Conservation (phyloP, 2,329 filamentous ascomycete species). For the Aspergillus puulaauensis region DNA sequence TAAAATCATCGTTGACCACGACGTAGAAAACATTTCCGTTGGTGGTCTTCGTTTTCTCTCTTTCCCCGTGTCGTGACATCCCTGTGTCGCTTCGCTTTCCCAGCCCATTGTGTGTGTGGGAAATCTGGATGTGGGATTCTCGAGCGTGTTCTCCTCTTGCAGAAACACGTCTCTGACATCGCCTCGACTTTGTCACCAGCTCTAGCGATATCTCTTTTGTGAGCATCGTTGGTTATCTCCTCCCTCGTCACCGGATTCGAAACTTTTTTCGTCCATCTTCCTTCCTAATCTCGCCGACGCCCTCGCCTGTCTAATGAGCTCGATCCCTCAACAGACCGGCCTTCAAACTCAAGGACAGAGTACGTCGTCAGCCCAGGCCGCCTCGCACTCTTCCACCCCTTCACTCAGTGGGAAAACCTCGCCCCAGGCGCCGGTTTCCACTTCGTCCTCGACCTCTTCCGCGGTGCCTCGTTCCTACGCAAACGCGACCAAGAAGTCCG, state of each 20-base stretch:
- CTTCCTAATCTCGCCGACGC: slow-evolving; percentile 14
- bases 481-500: slow-evolving; percentile 60
- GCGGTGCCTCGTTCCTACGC: slow-evolving; percentile 61
- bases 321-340: slow-evolving; percentile 50
- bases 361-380: slow-evolving; percentile 51
- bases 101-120: slow-evolving; percentile 9
- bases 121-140: slow-evolving; percentile 23
- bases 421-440: slow-evolving; percentile 27
- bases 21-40: slow-evolving; percentile 14
- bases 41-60: slow-evolving; percentile 19
- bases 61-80: slow-evolving; percentile 10
- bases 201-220: slow-evolving; percentile 1
- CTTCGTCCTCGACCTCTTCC: slow-evolving; percentile 36
- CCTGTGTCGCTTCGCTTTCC: slow-evolving; percentile 14
- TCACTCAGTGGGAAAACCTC: slow-evolving; percentile 53
- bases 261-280: slow-evolving; percentile 17
- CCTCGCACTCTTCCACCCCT: slow-evolving; percentile 48
- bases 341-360: slow-evolving; percentile 51
- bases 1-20: slow-evolving; percentile 22
- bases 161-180: slow-evolving; percentile 21
- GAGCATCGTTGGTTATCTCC: slow-evolving; percentile 2
- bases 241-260: slow-evolving; percentile 1
- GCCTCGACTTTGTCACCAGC: slow-evolving; percentile 9
- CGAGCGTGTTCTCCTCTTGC: slow-evolving; percentile 19
- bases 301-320: slow-evolving; percentile 59